Evolutionary conservation across 2,329 filamentous ascomycete species (phyloP).

Genomic region (Diaporthe citrichinensis): DNA sequence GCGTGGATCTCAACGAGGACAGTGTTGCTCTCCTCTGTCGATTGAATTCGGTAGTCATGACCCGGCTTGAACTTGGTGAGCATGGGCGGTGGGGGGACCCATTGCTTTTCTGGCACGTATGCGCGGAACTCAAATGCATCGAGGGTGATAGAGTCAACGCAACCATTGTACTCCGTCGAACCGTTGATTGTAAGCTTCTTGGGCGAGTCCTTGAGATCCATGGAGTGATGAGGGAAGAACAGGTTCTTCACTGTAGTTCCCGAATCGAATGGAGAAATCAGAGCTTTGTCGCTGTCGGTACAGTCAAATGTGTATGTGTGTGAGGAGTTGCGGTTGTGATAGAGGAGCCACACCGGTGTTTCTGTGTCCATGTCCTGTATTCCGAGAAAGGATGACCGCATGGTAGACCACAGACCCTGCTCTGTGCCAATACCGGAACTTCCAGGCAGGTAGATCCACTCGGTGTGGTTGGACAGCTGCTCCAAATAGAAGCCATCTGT

Average conservation of each 20-base stretch:
- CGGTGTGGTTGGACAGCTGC: slow-evolving; percentile 70
- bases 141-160: slow-evolving; percentile 65
- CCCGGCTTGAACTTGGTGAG: slow-evolving; percentile 72
- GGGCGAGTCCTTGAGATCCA: slow-evolving; percentile 60
- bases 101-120: slow-evolving; percentile 68
- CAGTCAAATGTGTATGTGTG: slow-evolving; percentile 65
- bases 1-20: slow-evolving; percentile 66
- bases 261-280: slow-evolving; percentile 68
- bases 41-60: slow-evolving; percentile 71
- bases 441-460: slow-evolving; percentile 65
- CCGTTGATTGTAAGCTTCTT: slow-evolving; percentile 61
- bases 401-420: slow-evolving; percentile 69
- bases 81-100: slow-evolving; percentile 65
- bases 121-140: slow-evolving; percentile 69
- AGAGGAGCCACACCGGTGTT: slow-evolving; percentile 65
- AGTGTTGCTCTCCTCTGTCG: slow-evolving; percentile 54
- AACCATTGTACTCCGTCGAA: slow-evolving; percentile 65
- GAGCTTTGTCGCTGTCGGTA: slow-evolving; percentile 58
- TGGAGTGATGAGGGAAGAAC: slow-evolving; percentile 73
- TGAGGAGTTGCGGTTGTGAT: slow-evolving; percentile 65
- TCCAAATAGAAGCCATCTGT: slow-evolving; percentile 72
- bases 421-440: slow-evolving; percentile 67
- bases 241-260: slow-evolving; percentile 72
- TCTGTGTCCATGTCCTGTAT: slow-evolving; percentile 54
- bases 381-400: slow-evolving; percentile 67